A percentile compares a stretch with the other conserved stretches of the same genome.
These are phyloP conservation scores for Setaria italica DNA, from an alignment of 202 grass and related monocot species.

Conservation along the genomic window DNA sequence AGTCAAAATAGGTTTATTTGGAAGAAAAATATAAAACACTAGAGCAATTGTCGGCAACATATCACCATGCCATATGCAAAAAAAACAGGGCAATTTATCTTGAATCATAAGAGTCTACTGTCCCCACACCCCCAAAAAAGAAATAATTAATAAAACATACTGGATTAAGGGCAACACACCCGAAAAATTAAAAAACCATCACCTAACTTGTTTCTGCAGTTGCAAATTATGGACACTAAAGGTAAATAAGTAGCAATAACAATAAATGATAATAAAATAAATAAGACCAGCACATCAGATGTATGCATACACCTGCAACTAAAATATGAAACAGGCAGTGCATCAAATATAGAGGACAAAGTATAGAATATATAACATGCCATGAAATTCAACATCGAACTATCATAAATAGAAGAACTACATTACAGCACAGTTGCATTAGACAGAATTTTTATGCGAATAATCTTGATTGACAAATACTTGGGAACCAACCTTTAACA, in stretches of 20 bases:
- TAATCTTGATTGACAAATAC: conserved; percentile 19
- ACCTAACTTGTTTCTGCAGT: not conserved
- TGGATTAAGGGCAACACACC: conserved; percentile 21
- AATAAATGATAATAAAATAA: conserved; percentile 26
- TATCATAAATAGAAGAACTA: conserved; percentile 19
- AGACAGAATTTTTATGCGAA: conserved; percentile 35
- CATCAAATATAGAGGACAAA: conserved; percentile 35
- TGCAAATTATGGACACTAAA: not conserved
- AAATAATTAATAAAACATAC: not conserved
- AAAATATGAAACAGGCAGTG: conserved; percentile 25
- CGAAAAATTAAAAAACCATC: not conserved
- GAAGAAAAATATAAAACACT: conserved; percentile 23
- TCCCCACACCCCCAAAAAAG: not conserved
- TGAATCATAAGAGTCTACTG: not conserved
- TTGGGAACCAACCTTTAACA: conserved; percentile 67
- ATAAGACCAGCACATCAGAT: not conserved
- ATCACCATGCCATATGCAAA: not conserved
- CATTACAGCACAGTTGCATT: conserved; percentile 33
- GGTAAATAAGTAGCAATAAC: not conserved
- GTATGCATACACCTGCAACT: not conserved
- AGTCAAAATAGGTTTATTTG: not conserved
- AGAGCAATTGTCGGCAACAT: not conserved
- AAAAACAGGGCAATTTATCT: not conserved
- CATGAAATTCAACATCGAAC: conserved; percentile 5
- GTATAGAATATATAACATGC: conserved; percentile 19